Evolutionary conservation across 164 flowering plant genomes (phyloP).

Genomic region (Kingdonia uniflora): DNA sequence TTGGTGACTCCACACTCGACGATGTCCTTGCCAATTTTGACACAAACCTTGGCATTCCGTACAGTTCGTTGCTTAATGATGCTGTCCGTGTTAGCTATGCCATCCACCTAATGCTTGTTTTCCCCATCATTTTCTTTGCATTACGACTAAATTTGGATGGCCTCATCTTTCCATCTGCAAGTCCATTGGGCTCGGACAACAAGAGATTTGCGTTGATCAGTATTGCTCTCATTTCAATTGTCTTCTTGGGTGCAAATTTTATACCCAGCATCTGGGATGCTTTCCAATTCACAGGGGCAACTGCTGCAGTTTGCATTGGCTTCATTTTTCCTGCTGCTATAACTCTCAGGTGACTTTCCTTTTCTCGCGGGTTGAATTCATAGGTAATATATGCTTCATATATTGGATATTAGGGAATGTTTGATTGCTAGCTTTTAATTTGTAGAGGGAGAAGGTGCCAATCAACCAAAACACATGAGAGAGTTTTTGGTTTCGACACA

Average conservation of each 20-base stretch:
- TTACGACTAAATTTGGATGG: constrained; percentile 80
- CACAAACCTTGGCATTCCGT: constrained; percentile 76
- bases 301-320: constrained; percentile 92
- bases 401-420: no score
- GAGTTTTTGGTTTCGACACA: no score
- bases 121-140: constrained; percentile 83
- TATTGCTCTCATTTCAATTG: constrained; percentile 39
- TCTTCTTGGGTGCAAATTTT: constrained; percentile 84
- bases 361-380: no score
- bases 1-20: constrained; percentile 78
- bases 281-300: constrained; percentile 94
- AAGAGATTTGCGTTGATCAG: constrained; percentile 55
- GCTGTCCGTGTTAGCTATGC: constrained; percentile 91
- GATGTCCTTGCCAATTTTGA: constrained; percentile 93
- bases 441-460: no score
- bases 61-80: constrained; percentile 61
- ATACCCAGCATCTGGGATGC: constrained; percentile 99
- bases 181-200: constrained; percentile 45
- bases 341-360: constrained; percentile 49
- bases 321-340: constrained; percentile 89
- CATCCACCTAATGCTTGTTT: constrained; percentile 86
- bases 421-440: no score
- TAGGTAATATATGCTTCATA: no score
- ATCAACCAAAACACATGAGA: no score
- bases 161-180: constrained; percentile 62